phyloP scores from a whole-genome alignment of 1,284 basidiomycete species.

The Rhodotorula sp. region DNA sequence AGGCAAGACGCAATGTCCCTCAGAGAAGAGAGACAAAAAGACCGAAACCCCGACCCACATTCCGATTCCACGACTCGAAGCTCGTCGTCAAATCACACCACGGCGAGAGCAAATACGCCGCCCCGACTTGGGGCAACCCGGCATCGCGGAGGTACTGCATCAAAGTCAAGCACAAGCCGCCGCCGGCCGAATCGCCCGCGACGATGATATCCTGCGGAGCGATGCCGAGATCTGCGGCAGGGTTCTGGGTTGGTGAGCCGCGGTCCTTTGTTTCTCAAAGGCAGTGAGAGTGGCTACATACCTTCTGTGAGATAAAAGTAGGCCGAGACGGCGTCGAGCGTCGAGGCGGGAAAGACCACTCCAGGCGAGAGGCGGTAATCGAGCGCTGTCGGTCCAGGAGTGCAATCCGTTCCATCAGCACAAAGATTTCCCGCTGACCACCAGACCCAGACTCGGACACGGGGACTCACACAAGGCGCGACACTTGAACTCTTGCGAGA shows the following conservation, averaged over 20 bases:
- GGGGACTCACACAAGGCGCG: background rate
- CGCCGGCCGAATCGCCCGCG: constrained; percentile 50
- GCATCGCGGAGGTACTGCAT: constrained; percentile 49
- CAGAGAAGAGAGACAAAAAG: accelerated
- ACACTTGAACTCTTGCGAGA: background rate
- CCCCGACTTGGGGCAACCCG: constrained; percentile 18
- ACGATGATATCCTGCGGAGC: constrained; percentile 38
- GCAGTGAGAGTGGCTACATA: background rate
- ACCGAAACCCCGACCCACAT: constrained; percentile 12
- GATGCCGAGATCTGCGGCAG: constrained; percentile 20
- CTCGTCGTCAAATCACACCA: constrained; percentile 41
- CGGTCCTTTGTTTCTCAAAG: background rate
- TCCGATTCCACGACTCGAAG: constrained; percentile 19
- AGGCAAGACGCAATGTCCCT: too few relatives aligned
- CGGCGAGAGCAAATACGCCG: constrained; percentile 35
- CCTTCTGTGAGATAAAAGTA: constrained; percentile 43
- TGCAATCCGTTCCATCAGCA: background rate
- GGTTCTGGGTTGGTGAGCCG: background rate
- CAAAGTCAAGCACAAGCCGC: constrained; percentile 46
- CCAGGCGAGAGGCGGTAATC: constrained; percentile 42
- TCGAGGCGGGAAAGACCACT: constrained; percentile 48
- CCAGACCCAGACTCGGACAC: background rate
- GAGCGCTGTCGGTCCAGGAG: constrained; percentile 6
- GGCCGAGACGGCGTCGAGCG: constrained; percentile 51
- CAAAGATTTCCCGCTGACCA: background rate